Base-by-base conservation (phyloP, 2,329 filamentous ascomycete genomes). In the Fusarium newnesense region DNA sequence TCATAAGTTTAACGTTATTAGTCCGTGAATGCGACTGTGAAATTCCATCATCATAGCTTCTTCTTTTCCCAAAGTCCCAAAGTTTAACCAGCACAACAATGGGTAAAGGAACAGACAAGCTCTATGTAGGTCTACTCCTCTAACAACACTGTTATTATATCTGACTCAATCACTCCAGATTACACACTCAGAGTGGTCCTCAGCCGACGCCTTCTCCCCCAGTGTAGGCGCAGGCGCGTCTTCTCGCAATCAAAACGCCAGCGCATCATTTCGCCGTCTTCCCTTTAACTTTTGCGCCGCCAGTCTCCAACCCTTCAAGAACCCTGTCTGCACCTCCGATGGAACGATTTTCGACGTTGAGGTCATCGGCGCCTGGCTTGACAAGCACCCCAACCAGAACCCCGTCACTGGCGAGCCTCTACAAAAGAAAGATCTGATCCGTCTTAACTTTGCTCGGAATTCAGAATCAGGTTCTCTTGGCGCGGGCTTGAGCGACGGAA, bases 281-380 rank as follows among this genome's bases (percentile, higher is more conserved):
- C 96, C 97, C 36, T 99, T 97, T 89, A 98, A 98, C 87, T 98
- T 96, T 85, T 99, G 96, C 89, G 94, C 96, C 70, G 92, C 97
- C 43, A 97, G 94, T 69, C 91, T 99, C 39, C 96, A 98, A 80
- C 97, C 97, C 12, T 99, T 98, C 85, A 90, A 92, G 79, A 94
- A 97, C 79, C 95, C 96, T 9, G 96, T 99, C 40, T 99, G 96
- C 86, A 98, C 96, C 2, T 80, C 89, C 7, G 87, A 93, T 46
- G 96, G 96, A 60, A 96, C 92, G 18, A 96, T 97, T 68, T 99
- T 98, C 83, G 97, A 99, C 79, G 89, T 98, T 76, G 96, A 96
- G 76, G 94, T 97, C 79, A 98, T 99, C 68, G 87, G 95, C 44
- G 91, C 95, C 57, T 99, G 96, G 96, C 89, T 99, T 32, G 94